These are phyloP conservation scores for Coemansia sp. DNA, from an alignment of 192 early-diverging fungal species.

Conservation along the genomic window DNA sequence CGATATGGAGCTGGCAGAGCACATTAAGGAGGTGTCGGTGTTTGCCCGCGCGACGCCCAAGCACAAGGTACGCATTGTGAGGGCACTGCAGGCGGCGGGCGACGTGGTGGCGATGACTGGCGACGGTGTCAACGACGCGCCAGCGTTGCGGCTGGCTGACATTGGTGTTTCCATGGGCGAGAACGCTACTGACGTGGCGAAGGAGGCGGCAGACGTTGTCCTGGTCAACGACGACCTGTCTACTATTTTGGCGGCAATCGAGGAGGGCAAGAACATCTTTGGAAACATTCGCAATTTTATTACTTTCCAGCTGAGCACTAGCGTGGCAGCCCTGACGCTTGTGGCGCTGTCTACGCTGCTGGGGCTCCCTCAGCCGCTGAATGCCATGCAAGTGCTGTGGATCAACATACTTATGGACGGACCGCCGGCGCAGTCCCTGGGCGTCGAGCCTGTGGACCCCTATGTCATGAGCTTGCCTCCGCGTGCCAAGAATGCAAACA, in stretches of 20 bases:
- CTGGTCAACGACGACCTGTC: constrained; percentile 95
- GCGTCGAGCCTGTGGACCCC: constrained; percentile 93
- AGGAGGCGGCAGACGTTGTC: constrained; percentile 97
- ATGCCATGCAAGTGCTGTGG: constrained; percentile 99
- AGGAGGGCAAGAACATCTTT: constrained; percentile 98
- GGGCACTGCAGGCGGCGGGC: constrained; percentile 84
- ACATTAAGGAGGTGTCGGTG: constrained; percentile 65
- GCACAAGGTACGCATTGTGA: constrained; percentile 92
- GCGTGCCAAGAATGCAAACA: constrained; percentile 73
- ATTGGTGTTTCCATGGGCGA: constrained; percentile 98
- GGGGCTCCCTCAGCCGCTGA: constrained; percentile 88
- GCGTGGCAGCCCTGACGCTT: constrained; percentile 85
- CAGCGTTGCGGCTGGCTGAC: constrained; percentile 88
- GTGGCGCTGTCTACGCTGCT: constrained; percentile 87
- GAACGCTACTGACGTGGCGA: constrained; percentile 92
- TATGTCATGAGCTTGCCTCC: constrained; percentile 90
- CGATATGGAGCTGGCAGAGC: constrained; percentile 63
- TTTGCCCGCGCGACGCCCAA: constrained; percentile 82
- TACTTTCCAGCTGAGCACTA: constrained; percentile 94
- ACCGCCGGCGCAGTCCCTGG: constrained; percentile 95
- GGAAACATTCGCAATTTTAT: constrained; percentile 98
- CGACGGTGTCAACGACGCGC: constrained; percentile 97
- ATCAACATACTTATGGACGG: constrained; percentile 99
- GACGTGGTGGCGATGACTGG: constrained; percentile 95
- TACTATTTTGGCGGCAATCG: constrained; percentile 90